Evolutionary conservation across 1,284 basidiomycete species (phyloP).

Genomic region (Moesziomyces sp.): DNA sequence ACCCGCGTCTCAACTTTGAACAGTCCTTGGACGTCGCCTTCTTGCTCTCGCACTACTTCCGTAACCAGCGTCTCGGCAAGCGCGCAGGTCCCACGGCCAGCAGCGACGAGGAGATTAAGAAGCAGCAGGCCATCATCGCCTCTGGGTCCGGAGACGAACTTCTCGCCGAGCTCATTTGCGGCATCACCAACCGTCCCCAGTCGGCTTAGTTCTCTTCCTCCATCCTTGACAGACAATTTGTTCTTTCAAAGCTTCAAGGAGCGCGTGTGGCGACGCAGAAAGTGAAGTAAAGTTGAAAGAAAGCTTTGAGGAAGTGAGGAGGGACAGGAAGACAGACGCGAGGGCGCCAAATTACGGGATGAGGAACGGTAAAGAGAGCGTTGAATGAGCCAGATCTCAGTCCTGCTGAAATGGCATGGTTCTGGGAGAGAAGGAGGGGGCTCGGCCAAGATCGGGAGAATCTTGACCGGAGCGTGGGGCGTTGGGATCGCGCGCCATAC

Average conservation of each 20-base stretch:
- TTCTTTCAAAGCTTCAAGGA: too few species aligned
- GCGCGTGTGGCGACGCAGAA: too few species aligned
- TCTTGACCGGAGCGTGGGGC: not conserved
- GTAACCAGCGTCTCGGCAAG: constrained; percentile 48
- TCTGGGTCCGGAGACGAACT: constrained; percentile 44
- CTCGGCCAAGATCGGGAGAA: not conserved
- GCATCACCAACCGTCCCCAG: constrained; percentile 37
- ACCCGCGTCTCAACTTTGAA: constrained; percentile 72
- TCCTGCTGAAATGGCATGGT: not conserved
- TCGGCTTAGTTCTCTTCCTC: not conserved
- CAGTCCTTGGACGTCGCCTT: constrained; percentile 70
- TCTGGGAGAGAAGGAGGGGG: not conserved
- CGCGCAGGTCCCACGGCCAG: constrained; percentile 5
- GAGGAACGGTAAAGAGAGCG: not conserved
- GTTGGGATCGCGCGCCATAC: not conserved
- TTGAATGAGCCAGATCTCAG: not conserved
- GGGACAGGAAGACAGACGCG: not conserved
- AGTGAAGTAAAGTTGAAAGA: too few species aligned
- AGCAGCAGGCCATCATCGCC: constrained; percentile 45
- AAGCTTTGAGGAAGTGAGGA: not conserved
- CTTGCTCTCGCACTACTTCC: constrained; percentile 60
- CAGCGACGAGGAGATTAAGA: constrained; percentile 38
- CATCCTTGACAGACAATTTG: too few species aligned
- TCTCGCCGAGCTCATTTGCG: constrained; percentile 44
- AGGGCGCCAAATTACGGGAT: too few species aligned